These are phyloP conservation scores for Plectosphaerella plurivora DNA, from an alignment of 2,329 filamentous ascomycete genomes.

Conservation along the genomic window DNA sequence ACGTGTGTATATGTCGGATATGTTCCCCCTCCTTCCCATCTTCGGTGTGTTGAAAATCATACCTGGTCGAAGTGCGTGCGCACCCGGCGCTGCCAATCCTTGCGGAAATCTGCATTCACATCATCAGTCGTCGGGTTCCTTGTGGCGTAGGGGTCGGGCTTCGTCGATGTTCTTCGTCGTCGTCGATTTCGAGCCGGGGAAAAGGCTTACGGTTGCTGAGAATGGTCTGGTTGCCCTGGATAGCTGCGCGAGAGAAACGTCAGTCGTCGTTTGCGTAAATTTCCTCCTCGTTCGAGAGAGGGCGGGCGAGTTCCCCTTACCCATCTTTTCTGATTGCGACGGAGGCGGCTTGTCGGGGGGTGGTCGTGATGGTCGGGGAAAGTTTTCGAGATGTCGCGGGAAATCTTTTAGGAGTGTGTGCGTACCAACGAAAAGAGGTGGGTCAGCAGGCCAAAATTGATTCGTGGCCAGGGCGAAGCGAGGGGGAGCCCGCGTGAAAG, in stretches of 20 bases:
- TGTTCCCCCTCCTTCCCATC: neutral
- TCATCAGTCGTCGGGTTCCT: slow-evolving; percentile 31
- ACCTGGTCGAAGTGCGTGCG: slow-evolving; percentile 99
- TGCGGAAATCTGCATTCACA: slow-evolving; percentile 77
- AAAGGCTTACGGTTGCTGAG: slow-evolving; percentile 80
- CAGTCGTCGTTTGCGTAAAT: neutral
- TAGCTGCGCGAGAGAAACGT: slow-evolving; percentile 48
- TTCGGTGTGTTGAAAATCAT: slow-evolving; percentile 32
- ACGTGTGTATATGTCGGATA: neutral
- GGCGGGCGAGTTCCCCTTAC: neutral
- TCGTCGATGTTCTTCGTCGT: no score
- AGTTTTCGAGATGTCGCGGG: neutral
- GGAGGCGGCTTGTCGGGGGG: neutral
- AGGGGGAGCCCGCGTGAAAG: neutral
- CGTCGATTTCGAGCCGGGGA: slow-evolving; percentile 13
- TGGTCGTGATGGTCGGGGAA: neutral
- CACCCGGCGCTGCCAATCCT: slow-evolving; percentile 99
- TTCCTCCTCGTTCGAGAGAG: neutral
- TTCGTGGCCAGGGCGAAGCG: neutral
- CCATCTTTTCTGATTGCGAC: neutral
- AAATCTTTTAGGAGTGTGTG: neutral
- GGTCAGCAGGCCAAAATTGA: neutral
- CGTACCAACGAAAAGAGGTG: neutral
- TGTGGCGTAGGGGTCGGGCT: neutral
- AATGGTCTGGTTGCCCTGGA: slow-evolving; percentile 99